Evolutionary conservation across 2,329 filamentous ascomycete species (phyloP).

Genomic region (Cordyceps fumosorosea): DNA sequence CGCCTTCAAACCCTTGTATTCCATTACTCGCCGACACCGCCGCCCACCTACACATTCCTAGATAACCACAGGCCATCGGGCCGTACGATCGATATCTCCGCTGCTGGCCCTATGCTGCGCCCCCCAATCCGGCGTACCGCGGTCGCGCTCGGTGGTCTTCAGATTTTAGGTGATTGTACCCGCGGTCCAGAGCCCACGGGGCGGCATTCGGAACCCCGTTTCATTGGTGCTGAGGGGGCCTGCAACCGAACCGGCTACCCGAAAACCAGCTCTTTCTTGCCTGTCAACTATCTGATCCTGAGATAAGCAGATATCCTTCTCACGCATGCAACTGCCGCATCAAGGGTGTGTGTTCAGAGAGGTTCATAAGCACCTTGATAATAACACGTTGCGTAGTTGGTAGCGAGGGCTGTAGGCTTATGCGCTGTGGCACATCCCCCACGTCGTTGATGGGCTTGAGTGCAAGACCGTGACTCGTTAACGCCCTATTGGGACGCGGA

Average conservation of each 20-base stretch:
- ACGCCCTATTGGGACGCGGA: not conserved
- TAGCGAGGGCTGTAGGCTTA: not conserved
- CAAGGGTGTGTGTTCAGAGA: not conserved
- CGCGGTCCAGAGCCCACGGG: too few species aligned
- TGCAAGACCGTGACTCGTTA: not conserved
- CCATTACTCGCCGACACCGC: not conserved
- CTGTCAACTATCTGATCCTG: not conserved
- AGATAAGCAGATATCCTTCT: too few species aligned
- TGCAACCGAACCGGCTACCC: not conserved
- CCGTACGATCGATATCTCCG: not conserved
- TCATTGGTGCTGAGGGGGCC: not conserved
- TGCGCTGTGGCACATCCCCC: not conserved
- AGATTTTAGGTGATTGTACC: not conserved
- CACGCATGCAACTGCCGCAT: not conserved
- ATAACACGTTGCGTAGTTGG: conserved; percentile 8
- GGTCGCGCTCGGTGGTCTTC: not conserved
- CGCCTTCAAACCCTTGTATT: not conserved
- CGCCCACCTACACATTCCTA: not conserved
- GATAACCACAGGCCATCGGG: not conserved
- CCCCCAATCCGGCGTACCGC: not conserved
- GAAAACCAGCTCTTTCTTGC: not conserved
- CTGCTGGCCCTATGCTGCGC: not conserved
- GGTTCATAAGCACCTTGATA: not conserved
- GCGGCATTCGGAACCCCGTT: not conserved
- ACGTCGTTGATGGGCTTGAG: not conserved